phyloP scores from a whole-genome alignment of 306 rosid species.

The Inga leiocalycina region DNA sequence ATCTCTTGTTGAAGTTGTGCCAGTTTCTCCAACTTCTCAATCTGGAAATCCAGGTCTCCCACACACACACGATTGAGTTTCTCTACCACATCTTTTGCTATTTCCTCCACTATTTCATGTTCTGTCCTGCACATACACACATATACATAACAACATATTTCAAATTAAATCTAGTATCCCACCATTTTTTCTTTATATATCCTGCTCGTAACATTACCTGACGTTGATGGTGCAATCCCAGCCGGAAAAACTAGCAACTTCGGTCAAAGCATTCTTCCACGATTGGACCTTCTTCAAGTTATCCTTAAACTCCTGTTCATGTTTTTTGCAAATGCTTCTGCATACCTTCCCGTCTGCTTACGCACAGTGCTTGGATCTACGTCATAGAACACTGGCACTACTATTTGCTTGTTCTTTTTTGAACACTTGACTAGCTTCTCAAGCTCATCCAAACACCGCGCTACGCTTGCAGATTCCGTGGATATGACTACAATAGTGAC shows the following conservation, averaged over 20 bases:
- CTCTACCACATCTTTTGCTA: slow-evolving; percentile 25
- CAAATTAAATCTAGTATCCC: neutral
- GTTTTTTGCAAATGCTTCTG: neutral
- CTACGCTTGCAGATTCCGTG: too few relatives aligned
- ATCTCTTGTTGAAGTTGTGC: slow-evolving; percentile 12
- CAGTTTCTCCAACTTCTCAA: slow-evolving; percentile 32
- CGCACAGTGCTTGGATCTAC: neutral
- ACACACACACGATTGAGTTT: slow-evolving; percentile 26
- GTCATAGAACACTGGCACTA: slow-evolving; percentile 1
- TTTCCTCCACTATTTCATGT: slow-evolving; percentile 36
- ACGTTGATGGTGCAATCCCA: slow-evolving; percentile 28
- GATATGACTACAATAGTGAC: too few relatives aligned
- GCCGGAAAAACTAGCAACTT: slow-evolving; percentile 35
- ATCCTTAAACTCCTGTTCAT: neutral
- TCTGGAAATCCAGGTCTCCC: slow-evolving; percentile 16
- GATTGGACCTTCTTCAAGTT: neutral
- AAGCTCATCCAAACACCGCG: too few relatives aligned
- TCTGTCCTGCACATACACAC: slow-evolving; percentile 23
- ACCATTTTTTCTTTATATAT: too few relatives aligned
- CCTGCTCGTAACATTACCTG: slow-evolving; percentile 23
- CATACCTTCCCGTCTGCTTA: neutral
- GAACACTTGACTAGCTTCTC: too few relatives aligned
- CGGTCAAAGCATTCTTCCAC: slow-evolving; percentile 35
- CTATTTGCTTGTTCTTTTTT: too few relatives aligned
- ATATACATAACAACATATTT: neutral